Evolutionary conservation across 2,329 filamentous ascomycete genomes (phyloP).

Genomic region (Botryotinia calthae): DNA sequence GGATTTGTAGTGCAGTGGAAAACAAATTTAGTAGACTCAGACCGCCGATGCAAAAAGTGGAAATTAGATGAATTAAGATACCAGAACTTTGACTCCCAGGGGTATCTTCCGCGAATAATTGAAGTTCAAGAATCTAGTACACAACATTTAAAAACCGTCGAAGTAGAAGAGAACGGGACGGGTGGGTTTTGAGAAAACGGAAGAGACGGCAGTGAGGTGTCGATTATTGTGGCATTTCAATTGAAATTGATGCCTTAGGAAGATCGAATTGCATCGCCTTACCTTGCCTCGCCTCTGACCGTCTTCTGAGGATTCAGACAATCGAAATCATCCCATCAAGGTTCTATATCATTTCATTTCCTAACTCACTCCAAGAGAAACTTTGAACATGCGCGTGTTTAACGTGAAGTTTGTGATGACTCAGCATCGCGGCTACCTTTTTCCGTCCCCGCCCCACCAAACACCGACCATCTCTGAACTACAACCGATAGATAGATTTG

Average conservation of each 20-base stretch:
- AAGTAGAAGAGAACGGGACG: neutral
- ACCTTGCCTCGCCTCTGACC: neutral
- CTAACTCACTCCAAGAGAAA: neutral
- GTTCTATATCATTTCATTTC: neutral
- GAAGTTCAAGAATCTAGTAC: too few relatives aligned
- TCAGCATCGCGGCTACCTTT: neutral
- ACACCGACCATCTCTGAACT: too few relatives aligned
- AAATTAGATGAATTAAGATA: neutral
- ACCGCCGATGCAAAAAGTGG: neutral
- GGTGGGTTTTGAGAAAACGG: neutral
- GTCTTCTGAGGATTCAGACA: neutral
- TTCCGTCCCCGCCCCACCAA: neutral
- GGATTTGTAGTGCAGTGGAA: neutral
- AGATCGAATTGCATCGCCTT: neutral
- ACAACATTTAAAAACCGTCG: neutral
- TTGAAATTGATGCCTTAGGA: conserved; percentile 1
- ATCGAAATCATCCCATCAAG: neutral
- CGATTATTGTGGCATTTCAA: neutral
- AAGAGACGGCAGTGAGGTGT: neutral
- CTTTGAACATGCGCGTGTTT: neutral
- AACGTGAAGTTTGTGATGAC: conserved; percentile 11
- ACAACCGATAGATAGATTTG: neutral
- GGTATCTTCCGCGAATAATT: neutral
- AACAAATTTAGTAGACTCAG: neutral
- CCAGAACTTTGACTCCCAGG: neutral